Base-by-base conservation (phyloP, 176 grass and related monocot species). In the Lolium multiflorum region DNA sequence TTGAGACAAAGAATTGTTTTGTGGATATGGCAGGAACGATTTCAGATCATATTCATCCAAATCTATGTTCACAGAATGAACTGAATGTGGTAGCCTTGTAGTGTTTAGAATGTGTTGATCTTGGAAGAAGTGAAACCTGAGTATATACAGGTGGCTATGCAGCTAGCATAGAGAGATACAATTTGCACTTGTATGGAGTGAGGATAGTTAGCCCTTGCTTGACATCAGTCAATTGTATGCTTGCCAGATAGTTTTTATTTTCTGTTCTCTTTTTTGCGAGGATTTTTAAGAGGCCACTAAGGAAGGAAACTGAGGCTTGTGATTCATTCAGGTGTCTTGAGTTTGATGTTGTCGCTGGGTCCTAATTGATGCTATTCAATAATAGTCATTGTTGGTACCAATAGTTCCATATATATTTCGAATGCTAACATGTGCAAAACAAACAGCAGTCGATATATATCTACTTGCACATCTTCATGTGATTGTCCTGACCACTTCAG, bases 111-210 rank as follows among this genome's bases (percentile, higher is more conserved):
- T 58, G 71, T 48, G 13, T 58, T 31, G n/a, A 54, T 38, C 52
- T 5, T 3, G n/a, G 62, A n/a, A 46, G 35, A 76, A 76, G 47
- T 41, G 47, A 54, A 39, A 56, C 31, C 31, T 56, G 64, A 56
- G 41, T 82, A 43, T 43, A 43, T 43, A 7, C 52, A 55, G 63
- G 48, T 25, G 20, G 16, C 0, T 56, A 39, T 74, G 31, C 70
- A 55, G 79, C 35, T 75, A 21, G 79, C 37, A 47, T 56, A 77
- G 58, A 81, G 82, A 67, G 12, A 48, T 54, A 28, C 16, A 73
- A 48, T 24, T 24, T 82, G 76, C 43, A 51, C 11, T 82, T 26
- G 49, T 76, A 61, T 54, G 52, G 37, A 82, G 71, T 7, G 54
- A 77, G 11, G 26, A 39, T 66, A 39, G 46, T 11, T 20, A 61